Percentiles rank a stretch among this genome's conserved stretches.
Evolutionary conservation across 805 yeast genomes (phyloP).

Genomic region (Saturnispora saitoi): DNA sequence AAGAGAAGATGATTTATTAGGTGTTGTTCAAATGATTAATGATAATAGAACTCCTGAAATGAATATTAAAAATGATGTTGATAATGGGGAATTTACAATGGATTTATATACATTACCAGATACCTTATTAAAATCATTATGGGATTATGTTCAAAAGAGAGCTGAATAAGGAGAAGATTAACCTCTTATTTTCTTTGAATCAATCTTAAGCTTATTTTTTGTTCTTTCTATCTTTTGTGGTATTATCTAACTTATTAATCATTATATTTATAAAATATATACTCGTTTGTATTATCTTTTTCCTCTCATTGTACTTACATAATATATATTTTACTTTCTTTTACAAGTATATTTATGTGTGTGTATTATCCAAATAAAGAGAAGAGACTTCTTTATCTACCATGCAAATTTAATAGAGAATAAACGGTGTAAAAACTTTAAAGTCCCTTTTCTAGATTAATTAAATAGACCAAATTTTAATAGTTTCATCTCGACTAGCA

Average conservation of each 20-base stretch:
- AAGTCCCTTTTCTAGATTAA: background rate
- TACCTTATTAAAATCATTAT: slow-evolving; percentile 77
- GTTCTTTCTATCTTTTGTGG: background rate
- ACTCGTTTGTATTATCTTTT: background rate
- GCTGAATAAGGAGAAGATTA: slow-evolving; percentile 15
- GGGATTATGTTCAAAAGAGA: slow-evolving; percentile 87
- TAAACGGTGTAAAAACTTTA: background rate
- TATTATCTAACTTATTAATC: background rate
- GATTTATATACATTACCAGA: slow-evolving; percentile 92
- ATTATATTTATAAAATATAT: background rate
- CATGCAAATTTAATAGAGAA: background rate
- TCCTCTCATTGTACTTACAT: background rate
- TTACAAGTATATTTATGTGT: background rate
- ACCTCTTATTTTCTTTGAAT: background rate
- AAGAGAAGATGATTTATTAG: slow-evolving; percentile 85
- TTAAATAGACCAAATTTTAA: slow-evolving; percentile 49
- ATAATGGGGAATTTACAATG: slow-evolving; percentile 95
- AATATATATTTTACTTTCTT: background rate
- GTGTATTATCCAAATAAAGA: background rate
- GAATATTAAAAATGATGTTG: slow-evolving; percentile 92
- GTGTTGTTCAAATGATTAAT: slow-evolving; percentile 95
- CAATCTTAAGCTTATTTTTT: background rate
- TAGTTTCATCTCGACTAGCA: slow-evolving; percentile 72
- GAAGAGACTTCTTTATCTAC: background rate
- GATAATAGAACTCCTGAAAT: slow-evolving; percentile 92